A percentile compares a stretch with the other conserved stretches of the same genome.
Conservation (phyloP, 2,329 filamentous ascomycete genomes). For the Fusarium sp. region DNA sequence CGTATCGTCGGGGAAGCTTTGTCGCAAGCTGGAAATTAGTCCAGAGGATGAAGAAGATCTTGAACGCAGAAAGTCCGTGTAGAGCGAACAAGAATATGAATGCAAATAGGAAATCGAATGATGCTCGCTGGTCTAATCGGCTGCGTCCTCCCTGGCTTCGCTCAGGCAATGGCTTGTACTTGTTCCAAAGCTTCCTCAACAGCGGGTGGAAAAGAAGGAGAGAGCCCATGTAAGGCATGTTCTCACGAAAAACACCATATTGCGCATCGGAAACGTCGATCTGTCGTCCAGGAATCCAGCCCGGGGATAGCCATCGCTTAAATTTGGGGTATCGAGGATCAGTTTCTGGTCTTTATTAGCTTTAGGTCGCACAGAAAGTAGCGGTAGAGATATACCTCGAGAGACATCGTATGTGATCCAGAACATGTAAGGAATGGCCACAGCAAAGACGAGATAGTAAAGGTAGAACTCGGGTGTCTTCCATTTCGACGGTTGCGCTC, state of each 20-base stretch:
- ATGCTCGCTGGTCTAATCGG: slow-evolving; percentile 73
- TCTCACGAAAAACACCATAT: slow-evolving; percentile 84
- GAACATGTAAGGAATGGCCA: slow-evolving; percentile 85
- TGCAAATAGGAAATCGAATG: slow-evolving; percentile 86
- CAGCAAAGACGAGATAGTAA: slow-evolving; percentile 76
- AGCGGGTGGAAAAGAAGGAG: slow-evolving; percentile 83
- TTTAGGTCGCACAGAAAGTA: not conserved
- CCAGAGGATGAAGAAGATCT: slow-evolving; percentile 82
- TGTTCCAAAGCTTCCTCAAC: slow-evolving; percentile 76
- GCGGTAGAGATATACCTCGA: slow-evolving; percentile 64
- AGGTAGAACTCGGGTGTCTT: slow-evolving; percentile 84
- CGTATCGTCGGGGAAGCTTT: slow-evolving; percentile 71
- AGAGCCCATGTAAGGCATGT: slow-evolving; percentile 81
- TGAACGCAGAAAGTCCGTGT: slow-evolving; percentile 86
- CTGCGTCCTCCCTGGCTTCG: slow-evolving; percentile 58
- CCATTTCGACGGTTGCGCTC: slow-evolving; percentile 77
- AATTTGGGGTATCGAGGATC: slow-evolving; percentile 85
- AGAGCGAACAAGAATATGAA: slow-evolving; percentile 79
- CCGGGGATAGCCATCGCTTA: slow-evolving; percentile 74
- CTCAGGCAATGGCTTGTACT: slow-evolving; percentile 52
- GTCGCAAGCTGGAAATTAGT: slow-evolving; percentile 85
- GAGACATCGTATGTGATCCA: slow-evolving; percentile 90
- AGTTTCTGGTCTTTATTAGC: slow-evolving; percentile 63
- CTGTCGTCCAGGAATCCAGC: slow-evolving; percentile 93
- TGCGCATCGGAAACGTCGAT: slow-evolving; percentile 93